phyloP scores from a whole-genome alignment of 2,329 filamentous ascomycete genomes.

The Didymella arachidicola region DNA sequence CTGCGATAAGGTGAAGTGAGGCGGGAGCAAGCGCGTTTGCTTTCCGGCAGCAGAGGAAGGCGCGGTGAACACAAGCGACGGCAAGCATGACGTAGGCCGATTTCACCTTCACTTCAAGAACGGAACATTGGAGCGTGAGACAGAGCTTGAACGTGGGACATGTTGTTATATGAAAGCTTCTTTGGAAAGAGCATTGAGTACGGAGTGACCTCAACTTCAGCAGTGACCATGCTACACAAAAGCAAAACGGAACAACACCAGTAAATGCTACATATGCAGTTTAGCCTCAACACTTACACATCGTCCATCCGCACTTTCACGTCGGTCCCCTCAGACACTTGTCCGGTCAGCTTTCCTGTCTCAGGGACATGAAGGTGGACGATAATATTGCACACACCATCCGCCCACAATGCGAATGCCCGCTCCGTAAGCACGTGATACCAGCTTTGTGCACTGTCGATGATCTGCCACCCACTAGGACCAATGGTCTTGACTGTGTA shows the following conservation, averaged over 20 bases:
- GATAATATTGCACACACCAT: conserved; percentile 43
- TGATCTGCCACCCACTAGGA: conserved; percentile 31
- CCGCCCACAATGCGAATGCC: conserved; percentile 42
- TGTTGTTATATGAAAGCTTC: neutral
- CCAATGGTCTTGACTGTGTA: conserved; percentile 36
- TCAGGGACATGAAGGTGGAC: conserved; percentile 31
- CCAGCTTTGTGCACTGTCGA: conserved; percentile 38
- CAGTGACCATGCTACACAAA: neutral
- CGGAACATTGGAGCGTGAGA: neutral
- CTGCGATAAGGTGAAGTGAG: neutral
- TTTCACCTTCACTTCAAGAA: neutral
- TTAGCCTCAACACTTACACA: neutral
- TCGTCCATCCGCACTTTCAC: conserved; percentile 7
- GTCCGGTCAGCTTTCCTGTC: neutral
- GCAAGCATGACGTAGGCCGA: conserved; percentile 2
- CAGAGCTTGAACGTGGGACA: neutral
- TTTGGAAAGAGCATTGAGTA: too few species aligned
- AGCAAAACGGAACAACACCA: neutral
- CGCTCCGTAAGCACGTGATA: conserved; percentile 36
- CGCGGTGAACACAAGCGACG: neutral
- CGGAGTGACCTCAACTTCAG: neutral
- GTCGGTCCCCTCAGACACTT: neutral
- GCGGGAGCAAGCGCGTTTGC: conserved; percentile 11
- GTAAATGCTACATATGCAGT: neutral
- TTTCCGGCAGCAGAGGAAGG: neutral